Conservation (phyloP, 2,329 filamentous ascomycete species). For the Colletotrichum sp. region DNA sequence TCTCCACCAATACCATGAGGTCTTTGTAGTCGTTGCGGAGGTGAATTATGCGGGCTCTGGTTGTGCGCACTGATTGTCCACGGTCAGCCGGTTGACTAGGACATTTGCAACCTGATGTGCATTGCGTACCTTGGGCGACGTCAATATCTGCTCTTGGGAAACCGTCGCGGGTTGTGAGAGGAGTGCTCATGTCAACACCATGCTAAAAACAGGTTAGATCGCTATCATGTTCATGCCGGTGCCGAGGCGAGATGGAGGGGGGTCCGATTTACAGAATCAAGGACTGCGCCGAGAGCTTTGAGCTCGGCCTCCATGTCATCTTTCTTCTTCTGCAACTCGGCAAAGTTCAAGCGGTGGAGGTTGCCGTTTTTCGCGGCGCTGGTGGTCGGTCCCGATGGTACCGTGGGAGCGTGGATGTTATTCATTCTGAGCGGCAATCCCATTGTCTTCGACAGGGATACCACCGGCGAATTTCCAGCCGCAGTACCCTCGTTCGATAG, state of each 20-base stretch:
- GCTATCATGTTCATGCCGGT: not conserved
- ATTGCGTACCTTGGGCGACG: slow-evolving; percentile 79
- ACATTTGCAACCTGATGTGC: no score
- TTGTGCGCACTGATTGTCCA: slow-evolving; percentile 77
- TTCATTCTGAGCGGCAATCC: slow-evolving; percentile 48
- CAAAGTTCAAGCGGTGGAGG: slow-evolving; percentile 70
- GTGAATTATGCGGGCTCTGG: slow-evolving; percentile 85
- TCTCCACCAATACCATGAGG: slow-evolving; percentile 83
- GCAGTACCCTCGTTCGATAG: no score
- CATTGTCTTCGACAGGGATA: not conserved
- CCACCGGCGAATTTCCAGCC: not conserved
- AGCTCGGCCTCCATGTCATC: slow-evolving; percentile 86
- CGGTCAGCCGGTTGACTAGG: slow-evolving; percentile 5
- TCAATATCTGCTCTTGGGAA: slow-evolving; percentile 94
- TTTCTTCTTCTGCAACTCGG: slow-evolving; percentile 84
- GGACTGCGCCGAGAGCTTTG: slow-evolving; percentile 79
- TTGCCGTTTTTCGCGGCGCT: slow-evolving; percentile 65
- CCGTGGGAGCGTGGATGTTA: slow-evolving; percentile 63
- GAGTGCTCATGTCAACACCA: slow-evolving; percentile 89
- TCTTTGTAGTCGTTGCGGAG: slow-evolving; percentile 93
- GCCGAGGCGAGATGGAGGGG: not conserved
- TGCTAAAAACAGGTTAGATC: slow-evolving; percentile 63
- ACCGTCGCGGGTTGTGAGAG: slow-evolving; percentile 85
- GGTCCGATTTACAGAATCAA: slow-evolving; percentile 74
- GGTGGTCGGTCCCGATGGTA: slow-evolving; percentile 77